Evolutionary conservation across 1,139 yeast genomes (phyloP), one percentile per base, ranked within the genome.

Genomic region (Diutina rugosa): DNA sequence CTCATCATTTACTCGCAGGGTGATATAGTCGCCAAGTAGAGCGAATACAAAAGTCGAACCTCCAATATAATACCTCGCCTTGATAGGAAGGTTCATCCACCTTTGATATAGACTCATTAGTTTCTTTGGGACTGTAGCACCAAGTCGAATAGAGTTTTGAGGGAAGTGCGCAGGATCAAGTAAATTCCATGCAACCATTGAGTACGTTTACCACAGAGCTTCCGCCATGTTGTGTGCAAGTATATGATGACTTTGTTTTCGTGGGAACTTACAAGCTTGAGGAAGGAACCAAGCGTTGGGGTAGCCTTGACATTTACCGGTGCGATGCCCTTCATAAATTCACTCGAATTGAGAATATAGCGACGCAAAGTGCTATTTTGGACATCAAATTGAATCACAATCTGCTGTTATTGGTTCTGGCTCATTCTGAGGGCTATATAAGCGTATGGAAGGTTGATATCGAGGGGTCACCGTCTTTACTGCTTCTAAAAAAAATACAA

Each of bases 161-260:
- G 12, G 21, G 29, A 46, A 14, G 51, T 29, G 51, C 51, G 51
- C 28, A 47, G 51, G 10, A 28, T 14, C n/a, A 38, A n/a, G n/a
- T 9, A 18, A 10, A 10, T 10, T 12, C n/a, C n/a, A 35, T 35
- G 41, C 41, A 28, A 18, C 51, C 51, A 10, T 28, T 47, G 21
- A 12, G 30, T 6, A 49, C 53, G 14, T 49, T 29, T 30, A 30
- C 26, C n/a, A 49, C 53, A 4, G 53, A 49, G 21, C 32, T 49
- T n/a, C 98, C 98, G 0, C 97, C 98, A 0, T 93, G 98, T 65
- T 85, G 90, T 57, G 69, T 91, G 8, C 72, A 84, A 54, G 74
- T 81, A 9, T 82, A 81, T 56, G 89, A 90, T 0, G 59, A 64
- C 0, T 65, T 78, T 16, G 62, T 89, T 2, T 65, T 88, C 28